Evolutionary conservation across 805 yeast species (phyloP).

Genomic region (Torulaspora microellipsoides): DNA sequence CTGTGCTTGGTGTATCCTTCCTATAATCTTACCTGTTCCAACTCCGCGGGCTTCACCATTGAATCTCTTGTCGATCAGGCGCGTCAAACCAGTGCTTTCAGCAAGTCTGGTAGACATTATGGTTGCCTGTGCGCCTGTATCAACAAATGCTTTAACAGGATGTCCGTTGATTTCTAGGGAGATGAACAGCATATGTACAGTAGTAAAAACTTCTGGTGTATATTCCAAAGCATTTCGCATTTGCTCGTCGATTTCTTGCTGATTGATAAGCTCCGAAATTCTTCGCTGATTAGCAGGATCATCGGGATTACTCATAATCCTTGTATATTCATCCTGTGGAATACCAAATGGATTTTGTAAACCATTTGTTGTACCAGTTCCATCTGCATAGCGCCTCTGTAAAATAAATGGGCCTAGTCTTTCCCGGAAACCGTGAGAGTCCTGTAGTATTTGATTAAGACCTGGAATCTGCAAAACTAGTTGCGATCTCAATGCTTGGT

Average conservation of each 20-base stretch:
- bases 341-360: conserved; percentile 33
- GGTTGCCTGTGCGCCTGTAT: conserved; percentile 92
- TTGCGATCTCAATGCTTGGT: conserved; percentile 39
- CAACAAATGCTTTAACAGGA: conserved; percentile 88
- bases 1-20: conserved; percentile 86
- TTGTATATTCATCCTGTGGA: conserved; percentile 44
- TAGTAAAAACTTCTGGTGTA: conserved; percentile 84
- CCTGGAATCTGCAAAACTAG: conserved; percentile 43
- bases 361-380: neutral
- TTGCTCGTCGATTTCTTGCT: conserved; percentile 74
- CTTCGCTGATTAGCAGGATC: conserved; percentile 62
- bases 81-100: conserved; percentile 60
- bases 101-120: conserved; percentile 77
- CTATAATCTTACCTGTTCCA: conserved; percentile 72
- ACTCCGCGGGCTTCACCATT: conserved; percentile 87
- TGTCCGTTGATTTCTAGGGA: conserved; percentile 72
- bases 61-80: conserved; percentile 74
- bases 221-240: conserved; percentile 75
- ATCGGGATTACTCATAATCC: conserved; percentile 61
- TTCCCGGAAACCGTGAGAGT: conserved; percentile 46
- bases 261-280: conserved; percentile 62
- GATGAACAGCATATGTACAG: conserved; percentile 80
- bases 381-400: conserved; percentile 26
- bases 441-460: conserved; percentile 42
- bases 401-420: conserved; percentile 36